A percentile compares a stretch with the other conserved stretches of the same genome.
Conservation (phyloP, 1,139 yeast genomes). For the Kodamaea alishanica region DNA sequence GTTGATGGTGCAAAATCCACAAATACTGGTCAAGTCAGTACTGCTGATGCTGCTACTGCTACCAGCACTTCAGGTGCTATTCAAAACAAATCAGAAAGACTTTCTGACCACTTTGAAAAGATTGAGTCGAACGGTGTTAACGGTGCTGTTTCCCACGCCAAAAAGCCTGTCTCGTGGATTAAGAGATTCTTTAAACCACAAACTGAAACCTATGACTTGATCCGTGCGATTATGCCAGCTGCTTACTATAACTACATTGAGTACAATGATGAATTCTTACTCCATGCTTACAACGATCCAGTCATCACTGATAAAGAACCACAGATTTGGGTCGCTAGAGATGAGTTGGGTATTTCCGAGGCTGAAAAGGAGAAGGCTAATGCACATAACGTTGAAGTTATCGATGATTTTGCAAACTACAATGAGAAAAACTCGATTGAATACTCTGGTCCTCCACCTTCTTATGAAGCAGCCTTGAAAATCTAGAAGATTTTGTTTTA, state of each 20-base stretch:
- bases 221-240: conserved; percentile 39
- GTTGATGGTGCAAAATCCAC: too few relatives aligned
- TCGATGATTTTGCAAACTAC: conserved; percentile 54
- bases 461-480: conserved; percentile 43
- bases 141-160: conserved; percentile 11
- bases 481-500: conserved; percentile 26
- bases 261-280: conserved; percentile 39
- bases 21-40: too few relatives aligned
- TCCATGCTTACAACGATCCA: conserved; percentile 64
- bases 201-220: conserved; percentile 35
- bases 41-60: conserved; percentile 12
- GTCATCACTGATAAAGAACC: conserved; percentile 59
- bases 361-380: conserved; percentile 57
- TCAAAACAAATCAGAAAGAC: too few relatives aligned
- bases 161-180: conserved; percentile 26
- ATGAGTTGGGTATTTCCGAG: conserved; percentile 64
- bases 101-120: too few relatives aligned
- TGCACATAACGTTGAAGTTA: conserved; percentile 52
- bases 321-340: conserved; percentile 66
- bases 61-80: too few relatives aligned
- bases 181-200: conserved; percentile 41
- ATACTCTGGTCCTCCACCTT: conserved; percentile 65
- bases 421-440: conserved; percentile 52
- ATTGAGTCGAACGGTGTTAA: background rate
- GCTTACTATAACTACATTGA: conserved; percentile 42